phyloP scores from a whole-genome alignment of 495 filamentous ascomycete genomes.

The Cudoniella acicularis region DNA sequence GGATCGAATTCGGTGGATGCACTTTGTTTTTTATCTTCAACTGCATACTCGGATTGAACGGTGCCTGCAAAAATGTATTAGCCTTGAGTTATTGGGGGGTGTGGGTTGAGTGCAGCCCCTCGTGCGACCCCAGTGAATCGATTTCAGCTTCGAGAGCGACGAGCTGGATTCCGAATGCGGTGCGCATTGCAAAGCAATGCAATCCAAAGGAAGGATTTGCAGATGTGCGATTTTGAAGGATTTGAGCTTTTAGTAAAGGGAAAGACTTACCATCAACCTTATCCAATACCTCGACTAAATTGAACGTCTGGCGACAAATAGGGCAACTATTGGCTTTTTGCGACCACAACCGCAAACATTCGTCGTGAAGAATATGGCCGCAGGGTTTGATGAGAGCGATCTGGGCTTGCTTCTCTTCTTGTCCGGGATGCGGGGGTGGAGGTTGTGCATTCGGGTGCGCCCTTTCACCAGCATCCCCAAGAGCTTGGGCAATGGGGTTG shows the following conservation, averaged over 20 bases:
- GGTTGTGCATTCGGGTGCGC: conserved; percentile 33
- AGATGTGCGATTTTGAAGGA: background rate
- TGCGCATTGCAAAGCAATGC: no score
- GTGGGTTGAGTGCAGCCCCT: background rate
- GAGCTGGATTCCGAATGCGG: background rate
- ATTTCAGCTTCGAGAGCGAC: background rate
- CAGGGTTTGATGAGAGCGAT: conserved; percentile 61
- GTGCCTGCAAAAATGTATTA: conserved; percentile 53
- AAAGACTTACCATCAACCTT: conserved; percentile 66
- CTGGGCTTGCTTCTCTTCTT: conserved; percentile 28
- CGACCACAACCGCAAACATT: conserved; percentile 88
- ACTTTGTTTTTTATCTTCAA: conserved; percentile 86
- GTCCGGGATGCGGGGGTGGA: conserved; percentile 29
- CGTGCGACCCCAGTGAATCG: background rate
- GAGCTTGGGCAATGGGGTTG: conserved; percentile 8
- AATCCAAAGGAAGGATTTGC: background rate
- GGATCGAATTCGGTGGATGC: conserved; percentile 70
- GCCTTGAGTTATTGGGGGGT: conserved; percentile 6
- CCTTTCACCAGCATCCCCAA: conserved; percentile 37
- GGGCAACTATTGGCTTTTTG: conserved; percentile 97
- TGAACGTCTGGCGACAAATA: conserved; percentile 89
- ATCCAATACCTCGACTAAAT: conserved; percentile 78
- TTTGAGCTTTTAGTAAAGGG: background rate
- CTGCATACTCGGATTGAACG: conserved; percentile 73
- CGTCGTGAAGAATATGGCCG: conserved; percentile 85